Evolutionary conservation across 129 eudicot species (phyloP), one percentile per base, ranked within the genome.

Genomic region (Centella asiatica): DNA sequence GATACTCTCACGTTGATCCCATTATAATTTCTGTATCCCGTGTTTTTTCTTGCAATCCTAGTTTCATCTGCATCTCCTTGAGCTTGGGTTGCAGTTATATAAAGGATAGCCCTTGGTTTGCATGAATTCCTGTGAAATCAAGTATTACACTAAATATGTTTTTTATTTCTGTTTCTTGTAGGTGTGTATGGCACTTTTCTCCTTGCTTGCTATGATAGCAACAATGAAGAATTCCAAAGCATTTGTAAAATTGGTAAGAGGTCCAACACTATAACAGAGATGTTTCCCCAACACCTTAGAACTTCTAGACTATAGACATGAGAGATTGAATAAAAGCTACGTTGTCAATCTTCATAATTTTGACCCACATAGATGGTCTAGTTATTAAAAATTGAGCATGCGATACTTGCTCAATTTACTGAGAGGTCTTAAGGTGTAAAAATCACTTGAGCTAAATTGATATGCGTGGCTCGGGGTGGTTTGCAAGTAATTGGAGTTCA

Each of bases 121-220:
- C 9, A 3, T 27, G 17, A 25, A 12, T 2, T 26, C 17, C 6
- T 44, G 1, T 19, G 9, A 2, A 18, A 18, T 19, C 33, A n/a
- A 4, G 22, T 4, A 48, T 45, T 3, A 22, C n/a, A 44, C 64
- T 51, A 62, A 66, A 23, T 31, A 23, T 27, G 19, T n/a, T 57
- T 4, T 56, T 6, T 57, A n/a, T 17, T 4, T 33, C 6, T 32
- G 1, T n/a, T 6, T 34, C 25, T 37, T 59, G 66, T 73, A 81
- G 98, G 95, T 69, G 90, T 70, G 36, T 90, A 79, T 76, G 98
- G 98, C 15, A 83, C 95, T 20, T 90, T 87, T 75, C 95, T 90
- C 46, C 94, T 87, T 65, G 98, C 98, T 55, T 90, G 98, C 76
- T 90, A 90, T 74, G 98, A 90, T 71, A 69, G 46, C 64, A 72